Conservation (phyloP, 768 basidiomycete genomes). For the Tricholoma flavovirens region DNA sequence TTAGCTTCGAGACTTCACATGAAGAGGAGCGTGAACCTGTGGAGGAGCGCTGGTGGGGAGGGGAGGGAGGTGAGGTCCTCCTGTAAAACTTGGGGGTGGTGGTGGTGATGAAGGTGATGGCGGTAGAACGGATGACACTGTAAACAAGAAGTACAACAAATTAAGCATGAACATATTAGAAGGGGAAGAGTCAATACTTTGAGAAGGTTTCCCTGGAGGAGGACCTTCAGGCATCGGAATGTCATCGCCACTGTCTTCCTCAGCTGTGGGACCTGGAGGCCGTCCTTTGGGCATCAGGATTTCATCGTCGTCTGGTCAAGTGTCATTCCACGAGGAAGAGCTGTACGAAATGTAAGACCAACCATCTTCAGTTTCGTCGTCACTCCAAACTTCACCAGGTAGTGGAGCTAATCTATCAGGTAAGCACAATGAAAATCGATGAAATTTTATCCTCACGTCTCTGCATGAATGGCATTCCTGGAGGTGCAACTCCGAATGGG, state of each 20-base stretch:
- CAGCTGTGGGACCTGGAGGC: conserved; percentile 43
- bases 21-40: conserved; percentile 4
- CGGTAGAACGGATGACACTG: not conserved
- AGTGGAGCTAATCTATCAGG: conserved; percentile 40
- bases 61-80: conserved; percentile 13
- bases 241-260: conserved; percentile 67
- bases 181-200: conserved; percentile 11
- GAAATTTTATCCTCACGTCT: conserved; percentile 52
- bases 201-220: conserved; percentile 38
- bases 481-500: conserved; percentile 88
- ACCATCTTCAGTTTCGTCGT: conserved; percentile 51
- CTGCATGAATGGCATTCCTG: conserved; percentile 95
- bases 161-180: not conserved
- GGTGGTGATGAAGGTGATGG: conserved; percentile 9
- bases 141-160: conserved; percentile 3
- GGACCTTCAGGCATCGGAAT: conserved; percentile 87
- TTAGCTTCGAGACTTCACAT: not conserved
- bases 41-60: conserved; percentile 18
- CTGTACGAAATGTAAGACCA: conserved; percentile 4
- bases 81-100: conserved; percentile 1
- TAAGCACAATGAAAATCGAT: not conserved
- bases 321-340: conserved; percentile 2
- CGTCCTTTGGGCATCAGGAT: conserved; percentile 61
- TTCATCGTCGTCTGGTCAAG: conserved; percentile 45
- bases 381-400: conserved; percentile 59